Evolutionary conservation across 116 monocot species (phyloP), one percentile per base, ranked within the genome.

Genomic region (Phalaenopsis hybrid): DNA sequence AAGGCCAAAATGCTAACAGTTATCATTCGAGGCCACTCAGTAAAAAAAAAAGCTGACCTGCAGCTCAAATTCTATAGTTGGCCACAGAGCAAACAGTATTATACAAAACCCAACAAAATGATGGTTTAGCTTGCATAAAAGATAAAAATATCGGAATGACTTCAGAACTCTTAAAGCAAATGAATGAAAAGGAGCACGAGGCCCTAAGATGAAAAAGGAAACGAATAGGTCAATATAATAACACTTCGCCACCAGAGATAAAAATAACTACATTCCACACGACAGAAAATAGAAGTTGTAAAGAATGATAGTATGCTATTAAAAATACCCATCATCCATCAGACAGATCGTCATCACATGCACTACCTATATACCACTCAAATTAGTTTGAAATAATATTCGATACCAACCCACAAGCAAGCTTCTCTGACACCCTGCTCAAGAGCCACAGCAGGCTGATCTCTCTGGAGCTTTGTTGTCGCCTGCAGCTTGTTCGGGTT

Each of bases 401-500:
- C 13, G 16, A 73, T 16, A 73, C 41, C 72, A 5, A 34, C 31
- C 25, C 23, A 65, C 23, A 65, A 65, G 65, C 25, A 21, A 25
- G 8, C 65, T 67, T 67, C 65, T 9, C 7, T 25, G 25, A 7
- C 25, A 0, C 65, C 25, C 23, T 21, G 20, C 41, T 21, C 46
- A 75, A 45, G 75, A 75, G 2, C 83, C 68, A 43, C 83, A 83
- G 73, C 72, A 83, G 55, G 78, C 51, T 69, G 78, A 70, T 79
- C 37, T 73, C 67, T 78, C 79, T 5, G 70, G 78, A 41, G 68
- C 78, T 73, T 68, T 41, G 17, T 44, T 79, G 33, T 73, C 83
- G 4, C 72, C 79, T 69, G 78, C 61, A 58, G 49, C 72, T 28
- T 81, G 81, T 8, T 83, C 79, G 7, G 83, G 83, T 43, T 83